Conservation (phyloP, 208 protist species). For the Trypanosoma conorhini region DNA sequence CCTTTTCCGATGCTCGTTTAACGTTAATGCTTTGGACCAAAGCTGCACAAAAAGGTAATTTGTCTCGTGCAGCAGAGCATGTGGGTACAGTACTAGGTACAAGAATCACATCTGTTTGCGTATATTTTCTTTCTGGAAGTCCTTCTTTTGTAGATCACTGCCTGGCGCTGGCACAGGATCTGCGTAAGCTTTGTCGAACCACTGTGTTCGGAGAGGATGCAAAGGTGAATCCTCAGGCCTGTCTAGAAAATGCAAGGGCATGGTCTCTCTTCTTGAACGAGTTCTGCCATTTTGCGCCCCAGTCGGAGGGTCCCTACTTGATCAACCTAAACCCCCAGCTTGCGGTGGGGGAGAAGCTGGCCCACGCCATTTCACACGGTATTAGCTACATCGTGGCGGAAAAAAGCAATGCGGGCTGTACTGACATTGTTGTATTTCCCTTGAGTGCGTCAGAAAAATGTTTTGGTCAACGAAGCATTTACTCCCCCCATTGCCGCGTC, state of each 20-base stretch:
- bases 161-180: slow-evolving; percentile 7
- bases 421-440: slow-evolving; percentile 57
- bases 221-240: slow-evolving; percentile 31
- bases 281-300: slow-evolving; percentile 46
- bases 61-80: slow-evolving; percentile 35
- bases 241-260: slow-evolving; percentile 53
- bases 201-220: slow-evolving; percentile 38
- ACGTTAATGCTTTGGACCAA: slow-evolving; percentile 45
- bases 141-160: slow-evolving; percentile 21
- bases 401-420: slow-evolving; percentile 36
- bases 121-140: slow-evolving; percentile 33
- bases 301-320: slow-evolving; percentile 47
- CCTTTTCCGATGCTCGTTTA: slow-evolving; percentile 46
- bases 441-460: slow-evolving; percentile 17
- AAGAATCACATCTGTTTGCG: slow-evolving; percentile 37
- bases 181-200: slow-evolving; percentile 18
- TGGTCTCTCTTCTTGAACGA: slow-evolving; percentile 62
- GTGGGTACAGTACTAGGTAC: slow-evolving; percentile 41
- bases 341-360: slow-evolving; percentile 62
- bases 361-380: slow-evolving; percentile 41
- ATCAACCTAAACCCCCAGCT: slow-evolving; percentile 64
- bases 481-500: slow-evolving; percentile 66
- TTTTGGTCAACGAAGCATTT: slow-evolving; percentile 44
- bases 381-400: slow-evolving; percentile 56
- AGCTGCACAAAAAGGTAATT: slow-evolving; percentile 28